Percentiles rank a stretch among this genome's conserved stretches.
phyloP scores from a whole-genome alignment of 257 asterid genomes.

The Nicotiana sylvestris region DNA sequence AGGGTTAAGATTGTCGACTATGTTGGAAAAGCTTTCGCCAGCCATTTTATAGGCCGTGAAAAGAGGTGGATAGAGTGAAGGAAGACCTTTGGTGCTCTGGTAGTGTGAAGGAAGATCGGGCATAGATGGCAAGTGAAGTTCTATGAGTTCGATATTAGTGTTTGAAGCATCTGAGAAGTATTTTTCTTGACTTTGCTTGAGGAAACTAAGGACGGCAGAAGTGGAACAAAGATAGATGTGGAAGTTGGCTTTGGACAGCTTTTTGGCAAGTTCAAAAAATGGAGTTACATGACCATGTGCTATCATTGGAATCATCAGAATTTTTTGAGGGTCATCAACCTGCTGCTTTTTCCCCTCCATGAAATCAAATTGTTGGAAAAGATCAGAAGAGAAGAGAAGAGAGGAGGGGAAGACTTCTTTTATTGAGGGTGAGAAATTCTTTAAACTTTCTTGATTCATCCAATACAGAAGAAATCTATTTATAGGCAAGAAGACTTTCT shows the following conservation, averaged over 20 bases:
- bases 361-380: too few relatives aligned
- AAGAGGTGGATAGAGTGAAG: not conserved
- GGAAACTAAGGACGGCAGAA: not conserved
- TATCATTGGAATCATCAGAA: not conserved
- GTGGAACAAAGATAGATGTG: conserved; percentile 11
- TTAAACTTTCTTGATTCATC: too few relatives aligned
- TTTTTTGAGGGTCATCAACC: not conserved
- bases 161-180: not conserved
- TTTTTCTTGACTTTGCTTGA: not conserved
- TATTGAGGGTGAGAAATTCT: too few relatives aligned
- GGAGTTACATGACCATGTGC: conserved; percentile 17
- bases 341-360: too few relatives aligned
- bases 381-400: too few relatives aligned
- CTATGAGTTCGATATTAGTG: conserved; percentile 2
- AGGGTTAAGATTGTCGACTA: conserved; percentile 7
- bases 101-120: conserved; percentile 4
- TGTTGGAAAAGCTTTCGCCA: not conserved
- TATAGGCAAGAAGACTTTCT: too few relatives aligned
- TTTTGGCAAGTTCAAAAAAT: not conserved
- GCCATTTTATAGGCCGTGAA: not conserved
- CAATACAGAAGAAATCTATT: too few relatives aligned
- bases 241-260: not conserved
- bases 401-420: too few relatives aligned
- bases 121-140: conserved; percentile 1
- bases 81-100: conserved; percentile 5